Percentiles rank a stretch among this genome's conserved stretches.
phyloP scores from a whole-genome alignment of 225 moss, liverwort and hornwort genomes.

The Physcomitrium patens region DNA sequence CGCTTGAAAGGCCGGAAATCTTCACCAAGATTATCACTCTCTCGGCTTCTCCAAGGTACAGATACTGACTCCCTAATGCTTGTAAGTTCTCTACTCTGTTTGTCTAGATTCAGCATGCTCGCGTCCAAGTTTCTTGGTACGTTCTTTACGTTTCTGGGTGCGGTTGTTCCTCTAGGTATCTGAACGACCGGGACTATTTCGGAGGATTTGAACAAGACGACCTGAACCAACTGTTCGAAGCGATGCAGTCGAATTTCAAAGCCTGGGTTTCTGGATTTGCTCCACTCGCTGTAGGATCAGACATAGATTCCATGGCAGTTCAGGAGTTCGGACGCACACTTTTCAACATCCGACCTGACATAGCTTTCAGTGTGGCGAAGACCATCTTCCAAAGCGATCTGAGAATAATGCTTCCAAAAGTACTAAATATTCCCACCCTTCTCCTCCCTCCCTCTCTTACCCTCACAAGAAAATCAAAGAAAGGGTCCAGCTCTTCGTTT shows the following conservation, averaged over 20 bases:
- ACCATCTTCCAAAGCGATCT: constrained; percentile 85
- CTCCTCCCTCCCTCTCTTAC: background rate
- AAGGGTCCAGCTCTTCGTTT: too few relatives aligned
- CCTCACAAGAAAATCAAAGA: too few relatives aligned
- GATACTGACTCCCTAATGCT: background rate
- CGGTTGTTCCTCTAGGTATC: constrained; percentile 45
- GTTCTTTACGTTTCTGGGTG: too few relatives aligned
- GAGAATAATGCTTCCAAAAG: constrained; percentile 58
- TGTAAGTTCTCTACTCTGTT: too few relatives aligned
- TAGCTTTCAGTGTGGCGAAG: constrained; percentile 86
- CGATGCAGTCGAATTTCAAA: constrained; percentile 87
- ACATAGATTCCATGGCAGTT: constrained; percentile 78
- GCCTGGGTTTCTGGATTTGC: constrained; percentile 92
- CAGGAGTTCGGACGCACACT: constrained; percentile 87
- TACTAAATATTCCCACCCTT: background rate
- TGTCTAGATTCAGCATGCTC: too few relatives aligned
- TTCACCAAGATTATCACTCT: constrained; percentile 76
- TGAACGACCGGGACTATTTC: constrained; percentile 81
- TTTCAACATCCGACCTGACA: constrained; percentile 89
- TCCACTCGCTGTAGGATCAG: constrained; percentile 79
- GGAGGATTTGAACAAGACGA: constrained; percentile 89
- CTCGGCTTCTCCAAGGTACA: constrained; percentile 75
- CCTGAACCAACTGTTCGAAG: constrained; percentile 79
- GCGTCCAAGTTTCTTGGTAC: too few relatives aligned
- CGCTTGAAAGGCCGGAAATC: constrained; percentile 65